These are phyloP conservation scores for Prunus dulcis DNA, from an alignment of 306 rosid genomes.

Conservation along the genomic window DNA sequence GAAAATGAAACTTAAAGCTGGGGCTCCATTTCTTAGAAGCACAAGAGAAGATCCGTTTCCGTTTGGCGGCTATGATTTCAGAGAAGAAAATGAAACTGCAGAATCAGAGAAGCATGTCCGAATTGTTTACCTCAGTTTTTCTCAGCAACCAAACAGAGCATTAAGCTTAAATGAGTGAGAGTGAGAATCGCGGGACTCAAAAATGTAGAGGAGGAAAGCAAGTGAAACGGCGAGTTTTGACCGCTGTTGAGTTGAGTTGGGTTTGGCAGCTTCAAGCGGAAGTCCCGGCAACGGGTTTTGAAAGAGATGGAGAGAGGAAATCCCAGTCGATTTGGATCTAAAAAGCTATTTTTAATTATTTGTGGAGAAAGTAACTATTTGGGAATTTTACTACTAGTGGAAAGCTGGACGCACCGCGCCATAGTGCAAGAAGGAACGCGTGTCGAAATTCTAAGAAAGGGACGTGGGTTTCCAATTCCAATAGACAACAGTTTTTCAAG, in stretches of 20 bases:
- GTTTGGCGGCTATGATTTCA: neutral
- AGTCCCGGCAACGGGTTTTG: neutral
- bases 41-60: neutral
- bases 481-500: too few species aligned
- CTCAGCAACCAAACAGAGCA: slow-evolving; percentile 10
- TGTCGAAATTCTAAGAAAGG: too few species aligned
- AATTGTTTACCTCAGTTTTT: slow-evolving; percentile 2
- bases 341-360: neutral
- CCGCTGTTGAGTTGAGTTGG: slow-evolving; percentile 3
- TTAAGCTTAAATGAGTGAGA: neutral
- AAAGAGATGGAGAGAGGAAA: neutral
- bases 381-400: neutral
- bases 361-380: too few species aligned
- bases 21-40: too few species aligned
- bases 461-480: too few species aligned
- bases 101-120: neutral
- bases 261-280: neutral
- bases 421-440: too few species aligned
- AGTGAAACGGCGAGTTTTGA: neutral
- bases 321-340: slow-evolving; percentile 7
- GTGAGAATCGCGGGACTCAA: neutral
- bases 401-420: too few species aligned
- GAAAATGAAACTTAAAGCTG: neutral
- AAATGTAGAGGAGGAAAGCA: neutral
- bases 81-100: neutral